Evolutionary conservation across 768 basidiomycete genomes (phyloP).

Genomic region (Boletus pseudo-olivaceus): DNA sequence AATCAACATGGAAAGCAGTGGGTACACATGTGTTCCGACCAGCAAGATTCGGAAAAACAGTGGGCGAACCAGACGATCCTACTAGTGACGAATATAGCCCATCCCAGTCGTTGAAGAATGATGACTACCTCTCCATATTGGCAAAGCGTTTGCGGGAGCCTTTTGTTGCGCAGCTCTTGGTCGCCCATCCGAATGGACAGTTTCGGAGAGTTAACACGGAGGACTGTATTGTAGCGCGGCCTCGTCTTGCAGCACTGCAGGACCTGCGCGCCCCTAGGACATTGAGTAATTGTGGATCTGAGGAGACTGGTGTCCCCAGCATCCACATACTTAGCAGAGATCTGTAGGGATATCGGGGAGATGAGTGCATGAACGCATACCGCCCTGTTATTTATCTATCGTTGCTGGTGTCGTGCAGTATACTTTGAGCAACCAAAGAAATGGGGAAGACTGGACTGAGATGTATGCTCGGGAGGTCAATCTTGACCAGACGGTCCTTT

Average conservation of each 20-base stretch:
- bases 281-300: conserved; percentile 16
- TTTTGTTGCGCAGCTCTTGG: conserved; percentile 23
- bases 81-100: too few relatives aligned
- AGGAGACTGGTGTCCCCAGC: neutral
- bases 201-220: conserved; percentile 22
- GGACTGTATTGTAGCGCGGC: conserved; percentile 22
- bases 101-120: conserved; percentile 9
- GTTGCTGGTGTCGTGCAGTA: neutral
- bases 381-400: neutral
- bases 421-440: neutral
- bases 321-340: neutral
- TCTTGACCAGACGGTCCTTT: neutral
- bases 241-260: conserved; percentile 10
- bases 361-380: neutral
- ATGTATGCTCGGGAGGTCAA: neutral
- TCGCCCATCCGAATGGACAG: conserved; percentile 19
- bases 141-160: conserved; percentile 17
- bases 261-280: conserved; percentile 19
- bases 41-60: too few relatives aligned
- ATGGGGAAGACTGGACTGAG: too few relatives aligned
- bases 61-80: neutral
- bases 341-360: too few relatives aligned
- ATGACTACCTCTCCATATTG: conserved; percentile 4
- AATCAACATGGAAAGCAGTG: too few relatives aligned
- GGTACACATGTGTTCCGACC: too few relatives aligned